Evolutionary conservation across 108 stramenopile species (phyloP).

Genomic region (Cylindrotheca fusiformis): DNA sequence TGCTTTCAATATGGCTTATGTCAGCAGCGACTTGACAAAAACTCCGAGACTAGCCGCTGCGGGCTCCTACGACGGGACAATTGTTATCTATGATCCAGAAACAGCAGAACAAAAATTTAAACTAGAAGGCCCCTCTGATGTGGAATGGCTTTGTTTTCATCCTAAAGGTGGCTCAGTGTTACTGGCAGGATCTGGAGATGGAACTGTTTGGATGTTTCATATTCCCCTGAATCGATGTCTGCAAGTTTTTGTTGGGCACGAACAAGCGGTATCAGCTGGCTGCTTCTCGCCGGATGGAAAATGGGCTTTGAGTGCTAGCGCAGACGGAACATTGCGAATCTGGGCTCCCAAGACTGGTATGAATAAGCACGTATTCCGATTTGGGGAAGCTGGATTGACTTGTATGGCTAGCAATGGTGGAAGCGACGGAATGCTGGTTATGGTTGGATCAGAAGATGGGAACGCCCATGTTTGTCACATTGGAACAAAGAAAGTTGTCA

Average conservation of each 20-base stretch:
- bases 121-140: slow-evolving; percentile 94
- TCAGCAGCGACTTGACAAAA: slow-evolving; percentile 38
- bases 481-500: slow-evolving; percentile 79
- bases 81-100: slow-evolving; percentile 74
- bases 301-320: slow-evolving; percentile 73
- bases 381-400: slow-evolving; percentile 61
- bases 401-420: slow-evolving; percentile 73
- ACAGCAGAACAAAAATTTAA: slow-evolving; percentile 50
- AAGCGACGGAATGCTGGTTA: slow-evolving; percentile 49
- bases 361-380: slow-evolving; percentile 80
- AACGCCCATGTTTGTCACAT: slow-evolving; percentile 86
- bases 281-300: slow-evolving; percentile 89
- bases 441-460: slow-evolving; percentile 87
- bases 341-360: slow-evolving; percentile 93
- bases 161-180: slow-evolving; percentile 88
- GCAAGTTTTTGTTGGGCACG: slow-evolving; percentile 96
- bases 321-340: slow-evolving; percentile 87
- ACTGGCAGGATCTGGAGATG: slow-evolving; percentile 90
- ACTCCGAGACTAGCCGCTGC: slow-evolving; percentile 63
- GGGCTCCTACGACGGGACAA: slow-evolving; percentile 84
- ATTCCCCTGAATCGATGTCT: slow-evolving; percentile 85
- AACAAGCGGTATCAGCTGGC: slow-evolving; percentile 82
- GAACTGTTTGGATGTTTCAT: slow-evolving; percentile 97
- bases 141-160: slow-evolving; percentile 95
- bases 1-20: slow-evolving; percentile 70